A percentile compares a stretch with the other conserved stretches of the same genome.
Evolutionary conservation across 2,329 filamentous ascomycete species (phyloP).

Genomic region (Pleomassaria siparia): DNA sequence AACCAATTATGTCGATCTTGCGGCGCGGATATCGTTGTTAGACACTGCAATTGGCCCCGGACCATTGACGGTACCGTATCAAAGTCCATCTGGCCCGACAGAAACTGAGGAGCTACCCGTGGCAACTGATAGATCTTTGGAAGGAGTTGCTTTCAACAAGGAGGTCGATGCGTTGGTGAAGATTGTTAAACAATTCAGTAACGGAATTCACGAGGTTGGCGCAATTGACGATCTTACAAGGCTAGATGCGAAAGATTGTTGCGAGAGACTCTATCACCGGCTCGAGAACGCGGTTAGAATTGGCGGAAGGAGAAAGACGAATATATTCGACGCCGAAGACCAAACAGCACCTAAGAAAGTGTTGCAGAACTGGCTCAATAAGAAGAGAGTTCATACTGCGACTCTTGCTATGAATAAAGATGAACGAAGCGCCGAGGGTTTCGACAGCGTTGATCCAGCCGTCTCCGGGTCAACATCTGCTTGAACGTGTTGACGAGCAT

Average conservation of each 20-base stretch:
- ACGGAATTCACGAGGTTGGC: constrained; percentile 71
- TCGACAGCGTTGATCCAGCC: too few species aligned
- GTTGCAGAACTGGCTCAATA: constrained; percentile 13
- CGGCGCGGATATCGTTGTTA: constrained; percentile 66
- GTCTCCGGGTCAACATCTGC: too few species aligned
- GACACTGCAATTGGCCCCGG: constrained; percentile 75
- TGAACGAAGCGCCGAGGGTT: too few species aligned
- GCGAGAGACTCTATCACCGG: constrained; percentile 75
- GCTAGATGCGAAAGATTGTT: constrained; percentile 73
- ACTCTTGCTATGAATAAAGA: background rate
- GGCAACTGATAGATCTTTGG: constrained; percentile 20
- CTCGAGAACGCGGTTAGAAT: constrained; percentile 72
- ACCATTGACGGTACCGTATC: constrained; percentile 33
- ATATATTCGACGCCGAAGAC: constrained; percentile 28
- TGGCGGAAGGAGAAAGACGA: constrained; percentile 46
- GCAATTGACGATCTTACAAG: constrained; percentile 58
- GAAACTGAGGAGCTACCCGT: background rate
- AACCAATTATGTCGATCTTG: constrained; percentile 70
- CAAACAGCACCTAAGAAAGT: constrained; percentile 49
- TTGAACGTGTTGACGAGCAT: too few species aligned
- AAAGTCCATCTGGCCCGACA: background rate
- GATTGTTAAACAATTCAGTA: constrained; percentile 50
- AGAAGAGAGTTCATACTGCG: constrained; percentile 6
- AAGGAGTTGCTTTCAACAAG: constrained; percentile 63
- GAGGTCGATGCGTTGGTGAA: constrained; percentile 68